A percentile compares a stretch with the other conserved stretches of the same genome.
phyloP scores from a whole-genome alignment of 257 asterid genomes.

The Vinca minor region DNA sequence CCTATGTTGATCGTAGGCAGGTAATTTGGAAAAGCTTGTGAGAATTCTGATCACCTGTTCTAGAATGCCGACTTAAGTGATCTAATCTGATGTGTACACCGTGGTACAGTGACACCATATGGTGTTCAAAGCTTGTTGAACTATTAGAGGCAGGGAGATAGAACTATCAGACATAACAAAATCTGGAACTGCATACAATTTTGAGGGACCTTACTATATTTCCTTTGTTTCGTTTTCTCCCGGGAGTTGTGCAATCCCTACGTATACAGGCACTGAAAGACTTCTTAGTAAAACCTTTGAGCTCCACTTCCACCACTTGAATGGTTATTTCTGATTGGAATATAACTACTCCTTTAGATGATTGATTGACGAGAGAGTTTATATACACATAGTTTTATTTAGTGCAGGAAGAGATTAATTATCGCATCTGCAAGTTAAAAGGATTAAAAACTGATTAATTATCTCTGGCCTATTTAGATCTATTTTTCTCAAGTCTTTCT shows the following conservation, averaged over 20 bases:
- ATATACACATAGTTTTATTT: neutral
- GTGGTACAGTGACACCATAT: too few species aligned
- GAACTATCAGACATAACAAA: neutral
- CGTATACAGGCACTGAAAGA: neutral
- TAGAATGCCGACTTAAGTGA: too few species aligned
- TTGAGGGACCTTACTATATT: neutral
- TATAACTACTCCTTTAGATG: neutral
- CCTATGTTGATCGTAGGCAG: neutral
- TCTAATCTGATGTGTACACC: too few species aligned
- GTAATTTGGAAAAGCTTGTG: neutral
- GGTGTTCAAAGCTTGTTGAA: neutral
- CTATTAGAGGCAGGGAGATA: neutral
- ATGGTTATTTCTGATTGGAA: neutral
- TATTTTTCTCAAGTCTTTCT: conserved; percentile 2
- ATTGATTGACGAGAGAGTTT: neutral
- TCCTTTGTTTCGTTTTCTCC: neutral
- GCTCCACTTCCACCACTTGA: neutral
- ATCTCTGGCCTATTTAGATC: neutral
- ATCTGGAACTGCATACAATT: neutral
- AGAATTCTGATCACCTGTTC: conserved; percentile 2
- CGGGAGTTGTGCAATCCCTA: neutral
- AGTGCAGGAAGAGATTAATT: neutral
- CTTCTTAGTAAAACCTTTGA: conserved; percentile 1
- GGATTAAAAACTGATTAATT: neutral
- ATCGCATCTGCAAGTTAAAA: neutral